These are phyloP conservation scores for Ogataea corticis DNA, from an alignment of 805 yeast genomes.

Conservation along the genomic window DNA sequence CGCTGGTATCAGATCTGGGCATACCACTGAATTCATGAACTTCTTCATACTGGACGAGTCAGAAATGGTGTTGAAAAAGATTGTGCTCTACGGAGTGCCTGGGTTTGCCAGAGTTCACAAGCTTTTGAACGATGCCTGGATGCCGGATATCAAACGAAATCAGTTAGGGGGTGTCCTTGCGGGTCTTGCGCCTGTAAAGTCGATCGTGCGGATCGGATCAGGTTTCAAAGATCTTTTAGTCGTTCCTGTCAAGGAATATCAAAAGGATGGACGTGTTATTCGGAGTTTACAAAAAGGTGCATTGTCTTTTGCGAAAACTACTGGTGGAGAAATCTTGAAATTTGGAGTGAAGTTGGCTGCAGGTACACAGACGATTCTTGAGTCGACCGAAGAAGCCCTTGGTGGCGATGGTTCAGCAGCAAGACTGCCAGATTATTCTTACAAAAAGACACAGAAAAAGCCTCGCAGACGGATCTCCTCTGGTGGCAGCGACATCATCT, in stretches of 20 bases:
- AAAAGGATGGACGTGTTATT: conserved; percentile 66
- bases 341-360: conserved; percentile 84
- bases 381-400: conserved; percentile 72
- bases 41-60: conserved; percentile 89
- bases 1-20: conserved; percentile 83
- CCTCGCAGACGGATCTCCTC: conserved; percentile 12
- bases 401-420: conserved; percentile 71
- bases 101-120: conserved; percentile 66
- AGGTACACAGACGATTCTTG: conserved; percentile 82
- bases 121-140: conserved; percentile 71
- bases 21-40: conserved; percentile 82
- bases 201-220: conserved; percentile 74
- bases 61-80: conserved; percentile 59
- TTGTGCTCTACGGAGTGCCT: conserved; percentile 69
- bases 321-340: conserved; percentile 77
- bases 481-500: conserved; percentile 14
- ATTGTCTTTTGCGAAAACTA: conserved; percentile 66
- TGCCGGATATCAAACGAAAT: conserved; percentile 80
- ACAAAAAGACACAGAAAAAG: conserved; percentile 7
- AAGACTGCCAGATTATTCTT: conserved; percentile 21
- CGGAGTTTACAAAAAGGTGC: conserved; percentile 78
- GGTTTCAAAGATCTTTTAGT: conserved; percentile 74
- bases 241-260: conserved; percentile 73
- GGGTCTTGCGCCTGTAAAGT: conserved; percentile 80
- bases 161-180: conserved; percentile 80